Evolutionary conservation across 768 basidiomycete species (phyloP), one percentile per base, ranked within the genome.

Genomic region (Termitomyces sp.): DNA sequence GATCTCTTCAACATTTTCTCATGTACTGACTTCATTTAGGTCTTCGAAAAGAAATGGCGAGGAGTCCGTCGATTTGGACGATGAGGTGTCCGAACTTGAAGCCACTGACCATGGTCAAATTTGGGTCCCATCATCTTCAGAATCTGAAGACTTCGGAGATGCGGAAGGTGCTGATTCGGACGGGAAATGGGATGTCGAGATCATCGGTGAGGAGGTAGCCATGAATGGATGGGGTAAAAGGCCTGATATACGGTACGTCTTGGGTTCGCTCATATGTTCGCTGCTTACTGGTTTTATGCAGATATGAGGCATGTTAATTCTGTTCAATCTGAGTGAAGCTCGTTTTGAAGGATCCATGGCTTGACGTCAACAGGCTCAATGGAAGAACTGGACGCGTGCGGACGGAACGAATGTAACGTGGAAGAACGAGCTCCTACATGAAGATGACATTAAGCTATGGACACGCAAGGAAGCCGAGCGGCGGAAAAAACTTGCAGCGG

Each of bases 371-470:
- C 57, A 85, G 81, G 78, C 81, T 4, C 68, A 72, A 58, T 85
- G 83, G 83, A 71, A 66, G 19, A 68, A 70, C 40, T 85, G 83
- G 83, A 37, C 62, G 2, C 78, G 83, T 26, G 42, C 55, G 1
- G 78, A 85, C 60, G 80, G 77, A 0, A 79, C 83, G 7, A 80
- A 78, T 59, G 78, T 77, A 1, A 84, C 83, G 7, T 85, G 83
- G 83, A 65, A 76, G 40, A 68, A 66, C 23, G 63, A 65, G 14
- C 57, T 60, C 9, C 45, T 60, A 7, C 56, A 61, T 47, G 57
- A 45, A 26, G 40, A 60, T n/a, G 60, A 67, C 33, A 61, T 64
- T 35, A 48, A 55, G 4, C 6, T 38, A 5, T 82, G 78, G 78
- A 67, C 71, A 10, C 54, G 50, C 15, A 51, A 41, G 9, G 75